Percentiles rank a stretch among this genome's conserved stretches.
Evolutionary conservation across 2,329 filamentous ascomycete species (phyloP).

Genomic region (Penicillium griseofulvum): DNA sequence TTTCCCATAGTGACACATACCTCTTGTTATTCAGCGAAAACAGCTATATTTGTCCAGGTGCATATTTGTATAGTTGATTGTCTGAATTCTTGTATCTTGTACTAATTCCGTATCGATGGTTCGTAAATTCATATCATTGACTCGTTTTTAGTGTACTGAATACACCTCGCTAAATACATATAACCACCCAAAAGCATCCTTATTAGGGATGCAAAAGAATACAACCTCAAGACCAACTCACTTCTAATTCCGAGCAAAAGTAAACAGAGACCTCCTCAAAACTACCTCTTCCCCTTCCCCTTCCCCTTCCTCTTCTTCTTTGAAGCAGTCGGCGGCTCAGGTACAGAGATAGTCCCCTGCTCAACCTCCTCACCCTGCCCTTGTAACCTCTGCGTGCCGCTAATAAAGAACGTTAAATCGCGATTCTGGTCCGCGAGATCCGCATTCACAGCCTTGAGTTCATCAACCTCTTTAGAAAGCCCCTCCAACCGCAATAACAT

Average conservation of each 20-base stretch:
- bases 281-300: slow-evolving; percentile 16
- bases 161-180: not conserved
- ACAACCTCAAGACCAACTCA: not conserved
- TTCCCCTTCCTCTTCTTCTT: slow-evolving; percentile 45
- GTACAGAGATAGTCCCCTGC: slow-evolving; percentile 67
- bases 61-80: not conserved
- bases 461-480: slow-evolving; percentile 57
- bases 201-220: not conserved
- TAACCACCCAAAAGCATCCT: not conserved
- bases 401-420: slow-evolving; percentile 84
- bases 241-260: not conserved
- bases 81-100: not conserved
- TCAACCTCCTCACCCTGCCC: slow-evolving; percentile 70
- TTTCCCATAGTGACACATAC: too few relatives aligned
- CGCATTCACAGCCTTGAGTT: slow-evolving; percentile 59
- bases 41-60: too few relatives aligned
- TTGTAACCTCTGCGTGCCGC: slow-evolving; percentile 74
- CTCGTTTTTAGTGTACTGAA: not conserved
- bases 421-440: slow-evolving; percentile 83
- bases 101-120: not conserved
- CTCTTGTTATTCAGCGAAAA: too few relatives aligned
- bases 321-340: slow-evolving; percentile 51
- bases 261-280: not conserved
- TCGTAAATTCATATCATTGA: not conserved
- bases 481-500: slow-evolving; percentile 75